These are phyloP conservation scores for Akebia trifoliata DNA, from an alignment of 164 flowering plant species.

Conservation along the genomic window DNA sequence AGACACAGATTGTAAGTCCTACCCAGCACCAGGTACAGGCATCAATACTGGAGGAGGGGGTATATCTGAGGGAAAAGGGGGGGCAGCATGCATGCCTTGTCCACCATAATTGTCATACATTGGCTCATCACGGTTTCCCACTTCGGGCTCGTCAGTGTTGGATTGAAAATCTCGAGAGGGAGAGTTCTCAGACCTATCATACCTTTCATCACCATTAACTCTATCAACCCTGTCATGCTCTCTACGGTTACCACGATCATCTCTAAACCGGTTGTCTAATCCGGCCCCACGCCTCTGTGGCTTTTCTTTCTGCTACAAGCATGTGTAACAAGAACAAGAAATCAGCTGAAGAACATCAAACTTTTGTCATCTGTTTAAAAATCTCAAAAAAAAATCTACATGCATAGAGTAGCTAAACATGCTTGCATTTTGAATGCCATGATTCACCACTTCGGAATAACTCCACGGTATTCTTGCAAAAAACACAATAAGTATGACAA, in stretches of 20 bases:
- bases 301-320: constrained; percentile 58
- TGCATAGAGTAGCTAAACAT: too few relatives aligned
- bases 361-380: too few relatives aligned
- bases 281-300: constrained; percentile 59
- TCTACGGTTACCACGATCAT: constrained; percentile 65
- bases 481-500: too few relatives aligned
- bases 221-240: constrained; percentile 50
- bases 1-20: constrained; percentile 19
- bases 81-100: constrained; percentile 59
- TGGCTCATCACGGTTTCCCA: constrained; percentile 59
- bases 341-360: not conserved
- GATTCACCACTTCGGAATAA: too few relatives aligned
- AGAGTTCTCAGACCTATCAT: constrained; percentile 66
- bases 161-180: constrained; percentile 54
- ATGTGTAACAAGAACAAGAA: not conserved
- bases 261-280: constrained; percentile 29
- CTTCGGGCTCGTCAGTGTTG: constrained; percentile 52
- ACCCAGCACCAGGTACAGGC: constrained; percentile 99
- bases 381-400: too few relatives aligned
- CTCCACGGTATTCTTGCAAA: too few relatives aligned
- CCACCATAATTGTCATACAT: constrained; percentile 76
- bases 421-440: too few relatives aligned
- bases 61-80: constrained; percentile 73
- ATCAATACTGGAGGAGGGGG: constrained; percentile 83
- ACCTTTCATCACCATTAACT: constrained; percentile 54